Percentiles rank a stretch among this genome's conserved stretches.
Conservation (phyloP, 371 early-diverging fungal genomes). For the Mucor circinelloides region DNA sequence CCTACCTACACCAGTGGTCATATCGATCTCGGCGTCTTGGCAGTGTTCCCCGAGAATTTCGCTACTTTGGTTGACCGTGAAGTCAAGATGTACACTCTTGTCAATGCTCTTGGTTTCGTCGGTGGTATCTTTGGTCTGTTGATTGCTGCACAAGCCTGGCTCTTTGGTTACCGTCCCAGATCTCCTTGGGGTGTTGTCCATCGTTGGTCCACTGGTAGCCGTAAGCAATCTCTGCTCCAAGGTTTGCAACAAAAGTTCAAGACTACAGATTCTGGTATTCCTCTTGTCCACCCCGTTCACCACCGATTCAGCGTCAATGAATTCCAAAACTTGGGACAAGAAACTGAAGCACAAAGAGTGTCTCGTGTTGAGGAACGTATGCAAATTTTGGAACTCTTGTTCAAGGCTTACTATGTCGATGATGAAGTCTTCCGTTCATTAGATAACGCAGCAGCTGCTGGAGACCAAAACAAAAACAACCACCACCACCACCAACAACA, state of each 20-base stretch:
- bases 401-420: slow-evolving; percentile 43
- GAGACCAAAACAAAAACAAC: not conserved
- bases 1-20: slow-evolving; percentile 38
- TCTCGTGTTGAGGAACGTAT: slow-evolving; percentile 39
- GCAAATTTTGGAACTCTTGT: slow-evolving; percentile 36
- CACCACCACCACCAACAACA: not conserved
- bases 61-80: slow-evolving; percentile 34
- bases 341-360: slow-evolving; percentile 35
- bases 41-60: slow-evolving; percentile 32
- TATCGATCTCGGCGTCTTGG: slow-evolving; percentile 34
- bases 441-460: slow-evolving; percentile 22
- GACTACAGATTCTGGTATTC: slow-evolving; percentile 45
- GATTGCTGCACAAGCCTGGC: slow-evolving; percentile 47
- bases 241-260: slow-evolving; percentile 45
- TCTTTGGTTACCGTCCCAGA: slow-evolving; percentile 53
- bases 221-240: slow-evolving; percentile 43
- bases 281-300: slow-evolving; percentile 50
- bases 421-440: slow-evolving; percentile 49
- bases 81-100: slow-evolving; percentile 50
- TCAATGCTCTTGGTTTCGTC: slow-evolving; percentile 53
- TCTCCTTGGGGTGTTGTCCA: slow-evolving; percentile 57
- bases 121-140: slow-evolving; percentile 56
- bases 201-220: slow-evolving; percentile 51
- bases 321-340: slow-evolving; percentile 25
- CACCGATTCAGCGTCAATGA: slow-evolving; percentile 43